A percentile compares a stretch with the other conserved stretches of the same genome.
Conservation (phyloP, 495 filamentous ascomycete genomes). For the Penicillium cosmopolitanum region DNA sequence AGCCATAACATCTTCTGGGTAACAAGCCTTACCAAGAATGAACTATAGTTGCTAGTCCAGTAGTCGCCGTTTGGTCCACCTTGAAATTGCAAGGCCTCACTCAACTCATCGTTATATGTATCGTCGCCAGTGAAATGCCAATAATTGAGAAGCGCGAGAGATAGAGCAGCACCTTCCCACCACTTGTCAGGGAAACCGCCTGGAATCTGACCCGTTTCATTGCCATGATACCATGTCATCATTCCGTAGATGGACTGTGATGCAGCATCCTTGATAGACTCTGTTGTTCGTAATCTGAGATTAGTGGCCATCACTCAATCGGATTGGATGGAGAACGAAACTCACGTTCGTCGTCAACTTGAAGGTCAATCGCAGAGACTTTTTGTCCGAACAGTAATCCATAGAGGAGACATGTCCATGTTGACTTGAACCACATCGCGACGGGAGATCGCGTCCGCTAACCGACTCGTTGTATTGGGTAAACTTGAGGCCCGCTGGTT, state of each 20-base stretch:
- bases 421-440: constrained; percentile 2
- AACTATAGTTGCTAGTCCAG: constrained; percentile 51
- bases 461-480: neutral
- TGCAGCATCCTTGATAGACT: constrained; percentile 25
- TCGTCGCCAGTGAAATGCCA: constrained; percentile 71
- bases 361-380: neutral
- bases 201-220: constrained; percentile 24
- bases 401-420: constrained; percentile 1
- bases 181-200: constrained; percentile 41
- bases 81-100: constrained; percentile 62
- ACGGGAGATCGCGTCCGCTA: neutral
- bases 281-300: constrained; percentile 5
- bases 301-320: neutral
- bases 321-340: neutral
- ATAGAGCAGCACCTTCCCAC: constrained; percentile 73
- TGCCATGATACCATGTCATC: constrained; percentile 26
- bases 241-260: constrained; percentile 17
- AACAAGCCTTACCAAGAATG: constrained; percentile 32
- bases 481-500: neutral
- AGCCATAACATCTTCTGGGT: neutral
- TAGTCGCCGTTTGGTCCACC: constrained; percentile 62
- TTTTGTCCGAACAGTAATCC: constrained; percentile 4
- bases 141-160: constrained; percentile 70
- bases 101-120: constrained; percentile 65
- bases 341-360: neutral